Evolutionary conservation across 1,139 yeast genomes (phyloP), one percentile per base, ranked within the genome.

Genomic region (Wickerhamomyces sp.): DNA sequence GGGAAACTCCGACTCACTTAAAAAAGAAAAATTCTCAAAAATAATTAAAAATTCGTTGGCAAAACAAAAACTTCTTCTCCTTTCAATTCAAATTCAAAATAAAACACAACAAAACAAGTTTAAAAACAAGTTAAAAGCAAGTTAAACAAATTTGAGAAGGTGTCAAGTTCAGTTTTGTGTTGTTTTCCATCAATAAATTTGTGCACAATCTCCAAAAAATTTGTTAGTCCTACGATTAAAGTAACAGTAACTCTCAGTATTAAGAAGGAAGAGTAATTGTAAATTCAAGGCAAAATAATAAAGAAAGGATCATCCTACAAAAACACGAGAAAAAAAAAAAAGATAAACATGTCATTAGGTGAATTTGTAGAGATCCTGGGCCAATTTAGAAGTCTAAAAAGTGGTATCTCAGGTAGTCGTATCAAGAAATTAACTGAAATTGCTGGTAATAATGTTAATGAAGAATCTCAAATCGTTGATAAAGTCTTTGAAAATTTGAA

Each of bases 371-470:
- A 70, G 46, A 74, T 82, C 44, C 70, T 90, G 55, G 80, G 78
- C 53, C 94, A 90, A 59, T 72, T 90, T 48, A 76, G 82, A 45
- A 70, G 78, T 18, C 70, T 87, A 49, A 88, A 87, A 64, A 81
- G 96, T 21, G 97, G 98, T 44, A 95, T 92, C 42, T 89, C 97
- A 27, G 97, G 97, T 31, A 80, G 96, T 44, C 89, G 96, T 67
- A 92, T 92, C 61, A 86, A 87, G 61, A 82, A 81, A 56, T 70
- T 89, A 57, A 85, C 92, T 36, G 86, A 85, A 42, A 62, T 85
- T 45, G 95, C 96, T 36, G 71, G 82, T 46, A 76, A 75, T 51
- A 78, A 89, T 61, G 84, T 80, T 45, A 68, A 68, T 47, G 67
- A 68, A 33, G 88, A 81, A 58, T 71, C 82, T 19, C 71, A 72